A percentile compares a stretch with the other conserved stretches of the same genome.
Conservation (phyloP, 768 basidiomycete species). For the Kwoniella sp. region DNA sequence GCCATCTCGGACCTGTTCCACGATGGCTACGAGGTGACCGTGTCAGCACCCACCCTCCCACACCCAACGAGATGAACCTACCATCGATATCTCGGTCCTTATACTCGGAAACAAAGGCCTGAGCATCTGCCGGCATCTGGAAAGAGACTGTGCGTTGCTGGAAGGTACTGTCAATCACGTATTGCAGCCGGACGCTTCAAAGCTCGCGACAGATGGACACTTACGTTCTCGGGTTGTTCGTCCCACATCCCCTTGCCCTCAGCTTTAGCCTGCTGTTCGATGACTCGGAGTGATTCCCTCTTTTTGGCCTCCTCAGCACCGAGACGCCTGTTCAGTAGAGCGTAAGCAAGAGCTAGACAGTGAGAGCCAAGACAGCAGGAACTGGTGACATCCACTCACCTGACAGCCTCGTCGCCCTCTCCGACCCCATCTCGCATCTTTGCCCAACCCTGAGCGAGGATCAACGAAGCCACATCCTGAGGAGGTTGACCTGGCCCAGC, state of each 20-base stretch:
- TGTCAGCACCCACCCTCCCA: background rate
- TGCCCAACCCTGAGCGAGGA: constrained; percentile 88
- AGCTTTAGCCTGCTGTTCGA: constrained; percentile 44
- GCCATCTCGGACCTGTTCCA: constrained; percentile 91
- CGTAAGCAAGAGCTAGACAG: background rate
- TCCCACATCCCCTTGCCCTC: constrained; percentile 71
- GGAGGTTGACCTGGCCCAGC: constrained; percentile 46
- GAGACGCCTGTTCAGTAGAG: constrained; percentile 30
- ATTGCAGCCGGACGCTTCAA: too few species aligned
- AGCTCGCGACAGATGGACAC: too few species aligned
- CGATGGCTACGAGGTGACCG: constrained; percentile 75
- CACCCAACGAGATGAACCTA: constrained; percentile 44
- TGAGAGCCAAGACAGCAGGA: too few species aligned
- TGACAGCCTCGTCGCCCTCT: constrained; percentile 55
- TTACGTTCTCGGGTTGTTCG: constrained; percentile 46
- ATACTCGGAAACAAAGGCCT: constrained; percentile 82
- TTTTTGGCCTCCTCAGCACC: constrained; percentile 73
- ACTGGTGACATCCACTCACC: too few species aligned
- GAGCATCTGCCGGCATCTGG: constrained; percentile 83
- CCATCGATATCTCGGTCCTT: constrained; percentile 88
- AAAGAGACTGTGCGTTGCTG: constrained; percentile 72
- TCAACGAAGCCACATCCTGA: constrained; percentile 44
- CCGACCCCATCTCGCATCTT: constrained; percentile 69
- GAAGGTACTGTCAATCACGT: too few species aligned
- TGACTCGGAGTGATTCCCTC: constrained; percentile 59